phyloP scores from a whole-genome alignment of 2,329 filamentous ascomycete genomes.

The Claviceps lovelessii region DNA sequence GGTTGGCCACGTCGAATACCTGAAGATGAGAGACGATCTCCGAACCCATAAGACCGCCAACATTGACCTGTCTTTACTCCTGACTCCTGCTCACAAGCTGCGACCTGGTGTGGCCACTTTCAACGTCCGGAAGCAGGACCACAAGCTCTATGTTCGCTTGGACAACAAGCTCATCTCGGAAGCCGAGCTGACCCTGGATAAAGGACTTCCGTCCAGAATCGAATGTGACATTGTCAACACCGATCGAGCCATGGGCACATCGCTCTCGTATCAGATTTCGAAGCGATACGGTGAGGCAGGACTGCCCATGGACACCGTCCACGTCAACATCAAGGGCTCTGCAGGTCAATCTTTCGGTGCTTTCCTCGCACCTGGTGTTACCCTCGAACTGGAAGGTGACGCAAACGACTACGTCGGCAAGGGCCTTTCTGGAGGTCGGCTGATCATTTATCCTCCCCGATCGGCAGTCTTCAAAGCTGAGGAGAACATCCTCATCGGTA shows the following conservation, averaged over 20 bases:
- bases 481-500: slow-evolving; percentile 87
- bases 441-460: slow-evolving; percentile 87
- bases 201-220: slow-evolving; percentile 81
- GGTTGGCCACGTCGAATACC: slow-evolving; percentile 80
- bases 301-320: slow-evolving; percentile 81
- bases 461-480: slow-evolving; percentile 88
- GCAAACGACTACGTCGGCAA: slow-evolving; percentile 96
- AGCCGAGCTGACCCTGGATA: slow-evolving; percentile 85
- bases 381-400: slow-evolving; percentile 88
- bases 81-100: slow-evolving; percentile 91
- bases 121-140: slow-evolving; percentile 95
- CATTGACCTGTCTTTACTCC: slow-evolving; percentile 80
- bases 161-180: slow-evolving; percentile 97
- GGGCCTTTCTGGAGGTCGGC: slow-evolving; percentile 78
- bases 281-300: slow-evolving; percentile 83
- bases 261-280: slow-evolving; percentile 89
- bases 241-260: slow-evolving; percentile 84
- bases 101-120: slow-evolving; percentile 90
- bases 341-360: slow-evolving; percentile 95
- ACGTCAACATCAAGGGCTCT: slow-evolving; percentile 91
- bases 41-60: slow-evolving; percentile 81
- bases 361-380: slow-evolving; percentile 84
- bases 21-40: slow-evolving; percentile 78
- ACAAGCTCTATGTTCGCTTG: slow-evolving; percentile 78
- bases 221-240: slow-evolving; percentile 96